Evolutionary conservation across 2,329 filamentous ascomycete species (phyloP).

Genomic region (Trichoderma polysporum): DNA sequence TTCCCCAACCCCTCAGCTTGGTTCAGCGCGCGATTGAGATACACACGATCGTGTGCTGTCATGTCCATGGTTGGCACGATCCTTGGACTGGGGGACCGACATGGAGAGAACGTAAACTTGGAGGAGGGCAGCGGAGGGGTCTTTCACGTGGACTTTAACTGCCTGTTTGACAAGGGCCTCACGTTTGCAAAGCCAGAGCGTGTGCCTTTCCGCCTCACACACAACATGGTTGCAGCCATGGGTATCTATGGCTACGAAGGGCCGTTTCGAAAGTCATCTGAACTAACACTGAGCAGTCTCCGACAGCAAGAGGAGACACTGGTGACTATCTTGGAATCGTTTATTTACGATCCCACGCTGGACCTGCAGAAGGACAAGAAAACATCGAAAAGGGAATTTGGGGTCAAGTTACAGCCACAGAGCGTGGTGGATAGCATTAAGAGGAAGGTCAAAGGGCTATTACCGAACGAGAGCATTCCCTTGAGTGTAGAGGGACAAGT

Average conservation of each 20-base stretch:
- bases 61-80: conserved; percentile 99
- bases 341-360: conserved; percentile 93
- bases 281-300: conserved; percentile 80
- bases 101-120: conserved; percentile 95
- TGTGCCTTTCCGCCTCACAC: conserved; percentile 93
- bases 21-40: conserved; percentile 85
- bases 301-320: conserved; percentile 92
- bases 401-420: conserved; percentile 54
- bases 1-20: conserved; percentile 91
- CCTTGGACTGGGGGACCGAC: conserved; percentile 86
- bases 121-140: conserved; percentile 92
- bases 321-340: conserved; percentile 96
- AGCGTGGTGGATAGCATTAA: conserved; percentile 88
- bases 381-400: conserved; percentile 38
- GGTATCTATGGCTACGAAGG: conserved; percentile 92
- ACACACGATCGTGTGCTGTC: conserved; percentile 91
- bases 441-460: conserved; percentile 79
- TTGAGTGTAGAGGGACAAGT: conserved; percentile 95
- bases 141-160: conserved; percentile 99
- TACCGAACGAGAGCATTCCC: conserved; percentile 86
- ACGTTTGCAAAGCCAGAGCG: conserved; percentile 93
- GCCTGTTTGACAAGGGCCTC: conserved; percentile 95
- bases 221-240: conserved; percentile 99
- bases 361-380: conserved; percentile 76
- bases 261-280: conserved; percentile 85